A percentile compares a stretch with the other conserved stretches of the same genome.
Conservation (phyloP, 176 grass and related monocot species). For the Hordeum marinum region DNA sequence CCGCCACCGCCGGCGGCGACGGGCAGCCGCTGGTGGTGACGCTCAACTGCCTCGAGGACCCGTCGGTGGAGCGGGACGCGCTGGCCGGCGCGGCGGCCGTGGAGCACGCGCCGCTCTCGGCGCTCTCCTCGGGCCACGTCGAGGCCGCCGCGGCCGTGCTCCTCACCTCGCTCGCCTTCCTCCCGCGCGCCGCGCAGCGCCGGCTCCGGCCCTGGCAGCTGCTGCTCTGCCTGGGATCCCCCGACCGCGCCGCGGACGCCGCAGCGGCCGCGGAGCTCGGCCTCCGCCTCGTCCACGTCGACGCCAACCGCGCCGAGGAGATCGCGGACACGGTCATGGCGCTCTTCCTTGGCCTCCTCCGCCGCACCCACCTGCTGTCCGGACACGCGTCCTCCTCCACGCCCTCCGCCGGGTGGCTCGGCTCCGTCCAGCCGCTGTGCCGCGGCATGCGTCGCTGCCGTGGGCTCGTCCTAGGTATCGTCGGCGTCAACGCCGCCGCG, state of each 20-base stretch:
- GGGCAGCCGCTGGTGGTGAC: constrained; percentile 58
- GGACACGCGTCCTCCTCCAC: constrained; percentile 56
- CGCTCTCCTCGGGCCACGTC: constrained; percentile 48
- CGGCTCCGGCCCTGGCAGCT: constrained; percentile 88
- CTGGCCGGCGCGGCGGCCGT: constrained; percentile 56
- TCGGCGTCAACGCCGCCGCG: constrained; percentile 66
- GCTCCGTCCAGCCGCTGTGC: constrained; percentile 77
- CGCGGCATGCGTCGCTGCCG: constrained; percentile 81
- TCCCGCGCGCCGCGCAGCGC: constrained; percentile 85
- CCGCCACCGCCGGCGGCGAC: background rate
- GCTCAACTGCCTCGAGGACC: constrained; percentile 84
- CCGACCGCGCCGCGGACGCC: constrained; percentile 64
- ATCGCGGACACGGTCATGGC: constrained; percentile 93
- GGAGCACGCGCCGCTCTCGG: constrained; percentile 68
- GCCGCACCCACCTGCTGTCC: constrained; percentile 75
- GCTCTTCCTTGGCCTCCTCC: constrained; percentile 82
- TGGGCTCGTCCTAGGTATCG: constrained; percentile 78
- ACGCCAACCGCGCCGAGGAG: constrained; percentile 79
- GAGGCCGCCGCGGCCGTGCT: constrained; percentile 70
- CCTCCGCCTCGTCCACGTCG: constrained; percentile 69
- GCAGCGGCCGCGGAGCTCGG: constrained; percentile 80
- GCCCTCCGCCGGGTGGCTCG: constrained; percentile 57
- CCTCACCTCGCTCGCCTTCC: constrained; percentile 70
- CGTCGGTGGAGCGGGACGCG: constrained; percentile 60
- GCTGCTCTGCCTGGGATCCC: constrained; percentile 72